These are phyloP conservation scores for Pyricularia grisea DNA, from an alignment of 2,329 filamentous ascomycete species.

Conservation along the genomic window DNA sequence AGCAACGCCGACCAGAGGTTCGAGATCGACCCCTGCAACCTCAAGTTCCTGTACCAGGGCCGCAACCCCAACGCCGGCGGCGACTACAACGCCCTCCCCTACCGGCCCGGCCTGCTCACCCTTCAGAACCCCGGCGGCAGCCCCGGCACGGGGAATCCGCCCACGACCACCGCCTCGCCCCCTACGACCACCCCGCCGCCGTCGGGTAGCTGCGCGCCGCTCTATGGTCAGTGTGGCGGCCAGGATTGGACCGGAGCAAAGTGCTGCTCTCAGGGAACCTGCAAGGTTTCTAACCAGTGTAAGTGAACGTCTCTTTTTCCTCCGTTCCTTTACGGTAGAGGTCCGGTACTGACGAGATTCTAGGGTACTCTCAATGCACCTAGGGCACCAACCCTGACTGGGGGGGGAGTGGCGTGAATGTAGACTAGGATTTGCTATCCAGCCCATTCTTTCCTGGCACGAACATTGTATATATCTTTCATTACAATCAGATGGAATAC, in stretches of 20 bases:
- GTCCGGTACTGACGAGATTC: not conserved
- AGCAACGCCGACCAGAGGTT: slow-evolving; percentile 50
- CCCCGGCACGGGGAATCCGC: not conserved
- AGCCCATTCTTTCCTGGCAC: too few relatives aligned
- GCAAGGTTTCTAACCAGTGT: not conserved
- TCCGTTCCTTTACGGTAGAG: too few relatives aligned
- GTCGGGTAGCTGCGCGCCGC: not conserved
- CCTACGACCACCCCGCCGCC: not conserved
- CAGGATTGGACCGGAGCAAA: not conserved
- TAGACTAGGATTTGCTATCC: too few relatives aligned
- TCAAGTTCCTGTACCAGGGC: slow-evolving; percentile 58
- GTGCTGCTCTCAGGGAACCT: not conserved
- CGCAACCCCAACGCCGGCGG: slow-evolving; percentile 27
- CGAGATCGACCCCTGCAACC: slow-evolving; percentile 52
- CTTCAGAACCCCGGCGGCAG: not conserved
- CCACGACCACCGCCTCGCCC: not conserved
- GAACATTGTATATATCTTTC: too few relatives aligned
- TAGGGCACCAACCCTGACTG: not conserved
- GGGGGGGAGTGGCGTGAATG: too few relatives aligned
- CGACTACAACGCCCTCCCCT: slow-evolving; percentile 42
- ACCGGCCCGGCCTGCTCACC: slow-evolving; percentile 40
- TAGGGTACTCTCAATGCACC: not conserved
- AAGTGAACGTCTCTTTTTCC: not conserved
- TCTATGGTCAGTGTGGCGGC: not conserved
- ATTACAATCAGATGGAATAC: too few relatives aligned